phyloP scores from a whole-genome alignment of 2,329 filamentous ascomycete genomes.

The Talaromyces sp. region DNA sequence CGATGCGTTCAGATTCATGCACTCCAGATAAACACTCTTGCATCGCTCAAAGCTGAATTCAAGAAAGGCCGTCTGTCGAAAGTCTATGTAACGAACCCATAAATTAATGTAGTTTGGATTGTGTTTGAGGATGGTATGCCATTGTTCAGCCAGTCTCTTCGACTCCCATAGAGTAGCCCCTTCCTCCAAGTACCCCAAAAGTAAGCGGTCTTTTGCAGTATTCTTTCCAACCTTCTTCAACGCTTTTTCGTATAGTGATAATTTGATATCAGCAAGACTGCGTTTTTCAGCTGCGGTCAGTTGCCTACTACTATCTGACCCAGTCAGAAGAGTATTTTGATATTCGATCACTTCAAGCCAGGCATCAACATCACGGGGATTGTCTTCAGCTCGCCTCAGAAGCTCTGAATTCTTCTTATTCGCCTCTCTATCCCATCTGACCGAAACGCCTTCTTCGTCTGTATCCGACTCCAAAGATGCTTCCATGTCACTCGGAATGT shows the following conservation, averaged over 20 bases:
- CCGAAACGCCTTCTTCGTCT: conserved; percentile 39
- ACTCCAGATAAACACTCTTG: conserved; percentile 59
- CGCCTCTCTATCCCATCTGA: conserved; percentile 47
- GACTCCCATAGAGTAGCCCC: conserved; percentile 71
- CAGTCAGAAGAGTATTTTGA: conserved; percentile 66
- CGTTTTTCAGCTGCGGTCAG: conserved; percentile 61
- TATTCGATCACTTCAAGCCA: conserved; percentile 80
- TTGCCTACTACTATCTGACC: conserved; percentile 37
- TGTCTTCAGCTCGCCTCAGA: conserved; percentile 61
- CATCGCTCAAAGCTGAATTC: conserved; percentile 68
- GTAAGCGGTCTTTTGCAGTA: conserved; percentile 57
- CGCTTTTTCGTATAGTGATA: conserved; percentile 77
- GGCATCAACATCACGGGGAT: conserved; percentile 64
- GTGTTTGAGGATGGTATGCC: conserved; percentile 60
- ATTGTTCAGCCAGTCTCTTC: conserved; percentile 61
- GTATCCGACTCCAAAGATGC: conserved; percentile 51
- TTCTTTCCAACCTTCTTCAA: conserved; percentile 55
- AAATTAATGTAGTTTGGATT: conserved; percentile 61
- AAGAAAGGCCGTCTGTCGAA: conserved; percentile 65
- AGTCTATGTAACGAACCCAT: conserved; percentile 73
- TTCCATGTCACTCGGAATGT: conserved; percentile 50
- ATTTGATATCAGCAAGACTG: conserved; percentile 74
- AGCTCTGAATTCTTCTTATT: conserved; percentile 54
- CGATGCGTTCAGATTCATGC: conserved; percentile 48
- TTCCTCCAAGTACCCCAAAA: conserved; percentile 70